Evolutionary conservation across 1,139 yeast genomes (phyloP).

Genomic region (Yamadazyma membranifaciens): DNA sequence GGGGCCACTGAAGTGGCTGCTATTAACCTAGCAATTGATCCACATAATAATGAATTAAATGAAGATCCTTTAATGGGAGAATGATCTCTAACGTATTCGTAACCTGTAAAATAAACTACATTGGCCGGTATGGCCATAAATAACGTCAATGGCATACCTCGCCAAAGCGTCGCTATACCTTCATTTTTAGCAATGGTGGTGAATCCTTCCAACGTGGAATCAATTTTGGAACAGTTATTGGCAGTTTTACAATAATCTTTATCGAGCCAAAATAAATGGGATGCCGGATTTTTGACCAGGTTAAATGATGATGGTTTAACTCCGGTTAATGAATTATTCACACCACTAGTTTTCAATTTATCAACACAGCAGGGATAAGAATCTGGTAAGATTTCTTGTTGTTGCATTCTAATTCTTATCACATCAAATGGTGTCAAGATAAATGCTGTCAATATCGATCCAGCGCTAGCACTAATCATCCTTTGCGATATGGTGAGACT

Average conservation of each 20-base stretch:
- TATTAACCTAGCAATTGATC: conserved; percentile 76
- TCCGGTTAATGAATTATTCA: neutral
- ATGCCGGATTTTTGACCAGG: neutral
- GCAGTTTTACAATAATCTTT: conserved; percentile 36
- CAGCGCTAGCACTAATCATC: conserved; percentile 89
- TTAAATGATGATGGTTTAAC: neutral
- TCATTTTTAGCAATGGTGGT: conserved; percentile 63
- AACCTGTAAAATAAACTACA: conserved; percentile 91
- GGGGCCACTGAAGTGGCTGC: conserved; percentile 91
- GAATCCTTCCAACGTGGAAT: conserved; percentile 74
- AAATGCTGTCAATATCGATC: conserved; percentile 83
- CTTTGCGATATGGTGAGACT: conserved; percentile 50
- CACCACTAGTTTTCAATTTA: neutral
- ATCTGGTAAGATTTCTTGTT: conserved; percentile 64
- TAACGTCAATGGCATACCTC: conserved; percentile 82
- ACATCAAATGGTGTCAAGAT: conserved; percentile 94
- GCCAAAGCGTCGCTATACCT: conserved; percentile 78
- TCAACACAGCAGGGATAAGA: conserved; percentile 8
- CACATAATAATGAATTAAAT: conserved; percentile 80
- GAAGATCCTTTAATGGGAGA: conserved; percentile 55
- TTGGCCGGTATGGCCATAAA: conserved; percentile 93
- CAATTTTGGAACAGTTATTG: conserved; percentile 34
- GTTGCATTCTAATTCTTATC: conserved; percentile 85
- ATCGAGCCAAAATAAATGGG: conserved; percentile 39
- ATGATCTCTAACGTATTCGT: conserved; percentile 77